phyloP scores from a whole-genome alignment of 441 rosid genomes.

The Raphanus hybrid region DNA sequence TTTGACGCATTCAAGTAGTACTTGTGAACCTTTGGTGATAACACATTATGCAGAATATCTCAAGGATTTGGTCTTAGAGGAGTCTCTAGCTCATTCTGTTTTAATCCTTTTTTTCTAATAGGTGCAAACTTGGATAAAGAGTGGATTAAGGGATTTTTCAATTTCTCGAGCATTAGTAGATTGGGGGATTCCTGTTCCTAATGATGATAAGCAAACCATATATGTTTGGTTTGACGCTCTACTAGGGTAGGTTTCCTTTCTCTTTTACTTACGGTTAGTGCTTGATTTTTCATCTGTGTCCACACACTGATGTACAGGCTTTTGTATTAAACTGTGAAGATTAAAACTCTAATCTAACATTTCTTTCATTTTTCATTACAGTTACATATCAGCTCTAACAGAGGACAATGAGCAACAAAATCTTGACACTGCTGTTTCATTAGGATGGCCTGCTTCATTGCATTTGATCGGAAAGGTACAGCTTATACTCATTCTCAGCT shows the following conservation, averaged over 20 bases:
- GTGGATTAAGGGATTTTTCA: constrained; percentile 89
- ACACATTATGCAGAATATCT: not conserved
- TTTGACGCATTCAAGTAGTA: constrained; percentile 19
- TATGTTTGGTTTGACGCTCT: constrained; percentile 99
- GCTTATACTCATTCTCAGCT: constrained; percentile 2
- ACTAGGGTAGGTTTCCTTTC: constrained; percentile 64
- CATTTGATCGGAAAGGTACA: constrained; percentile 96
- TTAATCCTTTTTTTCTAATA: constrained; percentile 41
- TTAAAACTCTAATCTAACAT: not conserved
- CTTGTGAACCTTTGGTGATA: constrained; percentile 24
- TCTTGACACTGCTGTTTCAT: constrained; percentile 70
- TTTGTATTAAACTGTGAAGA: not conserved
- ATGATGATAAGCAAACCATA: constrained; percentile 84
- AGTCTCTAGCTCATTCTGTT: constrained; percentile 19
- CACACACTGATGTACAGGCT: no score
- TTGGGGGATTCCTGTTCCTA: constrained; percentile 98
- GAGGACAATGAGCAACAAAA: constrained; percentile 57
- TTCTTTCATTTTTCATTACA: constrained; percentile 39
- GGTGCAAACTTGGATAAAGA: constrained; percentile 94
- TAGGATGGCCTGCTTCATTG: constrained; percentile 96
- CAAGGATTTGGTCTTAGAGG: not conserved
- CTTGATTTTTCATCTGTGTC: no score
- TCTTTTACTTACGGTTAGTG: no score
- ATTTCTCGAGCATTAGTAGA: constrained; percentile 94
- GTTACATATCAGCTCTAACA: constrained; percentile 88